Evolutionary conservation across 768 basidiomycete genomes (phyloP).

Genomic region (Hygrocybe punicea): DNA sequence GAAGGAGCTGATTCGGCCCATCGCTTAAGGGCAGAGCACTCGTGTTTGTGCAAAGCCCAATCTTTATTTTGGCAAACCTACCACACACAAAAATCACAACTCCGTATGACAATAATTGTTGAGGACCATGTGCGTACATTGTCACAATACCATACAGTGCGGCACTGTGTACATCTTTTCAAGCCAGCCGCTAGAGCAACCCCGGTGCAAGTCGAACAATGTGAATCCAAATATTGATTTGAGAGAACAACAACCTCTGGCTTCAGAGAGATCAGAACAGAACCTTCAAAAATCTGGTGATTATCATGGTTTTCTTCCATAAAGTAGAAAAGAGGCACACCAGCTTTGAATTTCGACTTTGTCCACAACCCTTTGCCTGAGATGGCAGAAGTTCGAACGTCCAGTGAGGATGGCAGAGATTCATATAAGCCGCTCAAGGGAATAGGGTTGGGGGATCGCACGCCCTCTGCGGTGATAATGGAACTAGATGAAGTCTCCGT

Average conservation of each 20-base stretch:
- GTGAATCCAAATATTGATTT: slow-evolving; percentile 50
- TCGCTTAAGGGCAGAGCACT: slow-evolving; percentile 66
- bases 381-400: slow-evolving; percentile 34
- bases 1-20: slow-evolving; percentile 55
- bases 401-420: slow-evolving; percentile 40
- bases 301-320: not conserved
- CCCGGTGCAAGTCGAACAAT: slow-evolving; percentile 69
- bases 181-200: slow-evolving; percentile 39
- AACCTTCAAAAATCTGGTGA: slow-evolving; percentile 43
- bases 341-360: slow-evolving; percentile 33
- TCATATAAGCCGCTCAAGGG: slow-evolving; percentile 20
- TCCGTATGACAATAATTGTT: not conserved
- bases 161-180: slow-evolving; percentile 74
- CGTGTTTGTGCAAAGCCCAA: slow-evolving; percentile 72
- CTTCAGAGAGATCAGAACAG: slow-evolving; percentile 50
- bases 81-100: not conserved
- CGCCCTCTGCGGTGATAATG: not conserved
- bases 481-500: not conserved
- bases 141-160: slow-evolving; percentile 71
- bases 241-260: slow-evolving; percentile 69
- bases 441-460: not conserved
- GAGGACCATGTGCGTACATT: slow-evolving; percentile 42
- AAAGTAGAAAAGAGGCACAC: slow-evolving; percentile 24
- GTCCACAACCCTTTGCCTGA: slow-evolving; percentile 50
- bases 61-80: slow-evolving; percentile 70